A percentile compares a stretch with the other conserved stretches of the same genome.
phyloP scores from a whole-genome alignment of 1,284 basidiomycete species.

The Fistulinella staudtii region DNA sequence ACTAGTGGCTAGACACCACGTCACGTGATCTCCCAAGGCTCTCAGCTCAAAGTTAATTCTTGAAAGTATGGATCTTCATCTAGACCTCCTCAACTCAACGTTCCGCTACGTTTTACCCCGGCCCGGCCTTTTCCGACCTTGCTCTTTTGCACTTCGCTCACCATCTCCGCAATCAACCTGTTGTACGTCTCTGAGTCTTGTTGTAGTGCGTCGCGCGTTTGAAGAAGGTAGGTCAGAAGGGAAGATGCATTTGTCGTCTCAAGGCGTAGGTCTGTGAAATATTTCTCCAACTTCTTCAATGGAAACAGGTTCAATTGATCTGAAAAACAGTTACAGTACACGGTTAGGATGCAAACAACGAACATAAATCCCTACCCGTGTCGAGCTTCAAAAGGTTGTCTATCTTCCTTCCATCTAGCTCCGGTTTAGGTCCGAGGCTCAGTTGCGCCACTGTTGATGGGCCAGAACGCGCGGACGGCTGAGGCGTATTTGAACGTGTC shows the following conservation, averaged over 20 bases:
- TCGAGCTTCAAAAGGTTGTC: slow-evolving; percentile 64
- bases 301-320: slow-evolving; percentile 71
- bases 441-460: slow-evolving; percentile 45
- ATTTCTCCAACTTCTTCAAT: slow-evolving; percentile 58
- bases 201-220: slow-evolving; percentile 77
- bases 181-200: slow-evolving; percentile 88
- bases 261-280: slow-evolving; percentile 60
- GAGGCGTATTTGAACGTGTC: slow-evolving; percentile 56
- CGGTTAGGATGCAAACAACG: slow-evolving; percentile 4
- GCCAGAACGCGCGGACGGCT: slow-evolving; percentile 38
- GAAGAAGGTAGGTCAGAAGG: slow-evolving; percentile 75
- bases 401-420: slow-evolving; percentile 63
- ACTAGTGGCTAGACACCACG: slow-evolving; percentile 1
- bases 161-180: slow-evolving; percentile 73
- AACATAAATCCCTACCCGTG: slow-evolving; percentile 45
- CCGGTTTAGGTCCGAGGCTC: slow-evolving; percentile 67
- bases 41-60: too few species aligned
- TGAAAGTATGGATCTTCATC: background rate
- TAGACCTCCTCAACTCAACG: slow-evolving; percentile 25
- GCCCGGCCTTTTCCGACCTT: slow-evolving; percentile 57
- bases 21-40: too few species aligned
- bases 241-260: slow-evolving; percentile 73
- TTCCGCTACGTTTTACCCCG: slow-evolving; percentile 49
- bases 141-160: slow-evolving; percentile 78
- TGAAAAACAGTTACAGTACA: slow-evolving; percentile 30